Conservation (phyloP, 2,329 filamentous ascomycete genomes). For the Aphanocladium album region DNA sequence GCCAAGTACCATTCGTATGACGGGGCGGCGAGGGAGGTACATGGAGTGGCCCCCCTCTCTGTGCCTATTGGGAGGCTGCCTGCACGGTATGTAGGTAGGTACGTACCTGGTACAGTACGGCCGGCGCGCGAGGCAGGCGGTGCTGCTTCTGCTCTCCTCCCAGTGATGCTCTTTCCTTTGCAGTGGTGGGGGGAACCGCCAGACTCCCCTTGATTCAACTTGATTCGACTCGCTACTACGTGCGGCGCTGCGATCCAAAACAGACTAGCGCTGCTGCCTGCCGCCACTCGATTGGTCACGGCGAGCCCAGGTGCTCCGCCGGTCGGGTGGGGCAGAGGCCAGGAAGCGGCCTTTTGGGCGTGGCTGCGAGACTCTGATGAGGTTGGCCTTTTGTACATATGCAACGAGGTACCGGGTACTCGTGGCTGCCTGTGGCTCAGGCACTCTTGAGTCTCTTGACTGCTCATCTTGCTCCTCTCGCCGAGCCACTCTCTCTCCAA, state of each 20-base stretch:
- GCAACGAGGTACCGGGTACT: neutral
- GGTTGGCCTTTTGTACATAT: neutral
- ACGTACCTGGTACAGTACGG: neutral
- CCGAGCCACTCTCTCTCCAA: neutral
- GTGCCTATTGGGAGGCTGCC: too few relatives aligned
- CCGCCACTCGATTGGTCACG: constrained; percentile 1
- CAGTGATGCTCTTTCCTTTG: neutral
- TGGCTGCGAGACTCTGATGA: neutral
- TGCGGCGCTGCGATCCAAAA: neutral
- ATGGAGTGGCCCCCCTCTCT: too few relatives aligned
- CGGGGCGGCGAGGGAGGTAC: neutral
- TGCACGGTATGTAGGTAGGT: neutral
- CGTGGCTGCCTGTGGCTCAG: neutral
- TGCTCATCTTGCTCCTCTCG: neutral
- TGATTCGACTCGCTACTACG: constrained; percentile 8
- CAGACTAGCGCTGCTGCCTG: neutral
- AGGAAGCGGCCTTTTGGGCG: neutral
- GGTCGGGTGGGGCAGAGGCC: neutral
- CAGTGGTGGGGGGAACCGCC: neutral
- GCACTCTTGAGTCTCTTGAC: neutral
- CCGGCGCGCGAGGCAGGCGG: neutral
- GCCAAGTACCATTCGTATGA: neutral
- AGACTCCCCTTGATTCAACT: constrained; percentile 13
- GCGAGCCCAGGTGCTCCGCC: constrained; percentile 3
- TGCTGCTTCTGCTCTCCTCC: neutral